Base-by-base conservation (phyloP, 352 stramenopile genomes). In the Phytophthora niederhauseri region DNA sequence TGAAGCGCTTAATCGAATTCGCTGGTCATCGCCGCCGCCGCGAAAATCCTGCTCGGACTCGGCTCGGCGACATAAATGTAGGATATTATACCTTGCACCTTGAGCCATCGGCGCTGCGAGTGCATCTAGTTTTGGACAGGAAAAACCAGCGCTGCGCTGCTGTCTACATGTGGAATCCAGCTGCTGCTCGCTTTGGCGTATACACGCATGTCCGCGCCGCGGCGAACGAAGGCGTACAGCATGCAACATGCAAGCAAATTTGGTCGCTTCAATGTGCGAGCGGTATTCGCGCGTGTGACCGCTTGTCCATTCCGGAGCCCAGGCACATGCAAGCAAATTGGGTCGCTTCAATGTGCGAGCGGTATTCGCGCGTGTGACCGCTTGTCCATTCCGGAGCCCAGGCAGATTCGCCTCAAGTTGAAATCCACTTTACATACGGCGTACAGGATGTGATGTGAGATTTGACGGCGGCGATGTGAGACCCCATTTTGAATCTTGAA, bases 401-500 rank as follows among this genome's bases (percentile, higher is more conserved):
- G 11, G 17, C 28, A 62, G 51, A 68, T 68, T 68, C 61, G 20
- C 38, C 11, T 6, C 34, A 54, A 62, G 19, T 19, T 19, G 51
- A 64, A 64, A 64, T 69, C 54, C 62, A 64, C 30, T 54, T 20
- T 22, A 41, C 34, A 11, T 14, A 36, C 30, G 6, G 38, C 43
- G 9, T 38, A 51, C n/a, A 56, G n/a, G 63, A 66, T 66, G 43
- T 64, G 49, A 51, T 71, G 38, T 53, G 38, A 43, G 56, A 70
- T 70, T 57, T 59, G 64, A 61, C 15, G 20, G 14, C 7, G 9
- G 7, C 15, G 24, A 20, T 48, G 38, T 6, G 38, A 46, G 14
- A 2, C 38, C 41, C 34, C 48, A 57, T 60, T 49, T 70, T 22
- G 64, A 61, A 66, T 71, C 64, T 71, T 61, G 41, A 67, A 63